phyloP scores from a whole-genome alignment of 345 rosid genomes.

The Passiflora organensis region DNA sequence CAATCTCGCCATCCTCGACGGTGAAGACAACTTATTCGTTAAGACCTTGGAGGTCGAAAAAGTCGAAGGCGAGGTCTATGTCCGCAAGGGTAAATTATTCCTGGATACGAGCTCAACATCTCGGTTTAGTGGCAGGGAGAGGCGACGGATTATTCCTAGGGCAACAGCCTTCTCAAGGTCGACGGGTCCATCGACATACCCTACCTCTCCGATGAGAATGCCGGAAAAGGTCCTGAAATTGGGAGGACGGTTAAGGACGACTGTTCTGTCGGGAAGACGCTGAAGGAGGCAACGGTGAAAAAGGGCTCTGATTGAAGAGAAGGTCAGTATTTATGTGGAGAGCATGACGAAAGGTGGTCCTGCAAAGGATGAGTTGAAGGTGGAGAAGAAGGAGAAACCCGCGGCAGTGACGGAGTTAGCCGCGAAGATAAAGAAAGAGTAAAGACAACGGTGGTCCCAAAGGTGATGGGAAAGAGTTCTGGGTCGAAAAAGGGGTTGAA shows the following conservation, averaged over 20 bases:
- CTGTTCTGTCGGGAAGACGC: constrained; percentile 54
- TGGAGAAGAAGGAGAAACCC: constrained; percentile 42
- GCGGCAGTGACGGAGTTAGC: background rate
- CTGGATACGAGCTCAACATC: constrained; percentile 79
- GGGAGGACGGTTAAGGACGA: constrained; percentile 74
- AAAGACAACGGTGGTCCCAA: constrained; percentile 11
- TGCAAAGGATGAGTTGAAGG: constrained; percentile 67
- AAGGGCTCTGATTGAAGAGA: constrained; percentile 69
- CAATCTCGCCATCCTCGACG: constrained; percentile 46
- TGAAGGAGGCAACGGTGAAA: constrained; percentile 75
- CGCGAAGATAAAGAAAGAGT: constrained; percentile 29
- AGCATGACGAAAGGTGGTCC: constrained; percentile 88
- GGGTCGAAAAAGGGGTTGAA: constrained; percentile 56
- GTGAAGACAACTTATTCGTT: constrained; percentile 57
- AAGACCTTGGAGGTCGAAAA: constrained; percentile 59
- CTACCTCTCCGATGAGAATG: constrained; percentile 92
- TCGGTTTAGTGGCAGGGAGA: constrained; percentile 80
- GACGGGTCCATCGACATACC: constrained; percentile 86
- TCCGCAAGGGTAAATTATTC: constrained; percentile 92
- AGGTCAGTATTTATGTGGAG: constrained; percentile 60
- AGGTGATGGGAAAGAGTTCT: constrained; percentile 35
- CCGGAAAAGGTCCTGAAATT: constrained; percentile 87
- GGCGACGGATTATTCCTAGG: constrained; percentile 72
- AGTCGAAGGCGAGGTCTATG: constrained; percentile 87
- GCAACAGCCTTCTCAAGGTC: constrained; percentile 45